A percentile compares a stretch with the other conserved stretches of the same genome.
Evolutionary conservation across 1,284 basidiomycete genomes (phyloP).

Genomic region (Austroboletus novae-zelandiae): DNA sequence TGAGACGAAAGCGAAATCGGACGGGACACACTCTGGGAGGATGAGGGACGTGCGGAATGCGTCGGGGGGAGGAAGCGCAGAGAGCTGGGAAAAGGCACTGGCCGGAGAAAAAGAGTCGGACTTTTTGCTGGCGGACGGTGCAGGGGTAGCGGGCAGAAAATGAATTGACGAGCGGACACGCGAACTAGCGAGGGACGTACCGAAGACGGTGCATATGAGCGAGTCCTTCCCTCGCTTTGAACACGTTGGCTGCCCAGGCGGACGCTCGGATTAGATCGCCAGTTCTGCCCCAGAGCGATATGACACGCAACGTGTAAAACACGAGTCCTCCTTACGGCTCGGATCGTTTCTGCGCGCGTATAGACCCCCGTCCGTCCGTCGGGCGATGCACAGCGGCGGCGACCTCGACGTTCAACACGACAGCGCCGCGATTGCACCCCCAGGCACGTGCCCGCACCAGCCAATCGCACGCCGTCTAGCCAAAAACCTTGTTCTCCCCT

Average conservation of each 20-base stretch:
- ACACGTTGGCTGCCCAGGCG: conserved; percentile 53
- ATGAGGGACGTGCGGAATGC: conserved; percentile 82
- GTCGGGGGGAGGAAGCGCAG: conserved; percentile 60
- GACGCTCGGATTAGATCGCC: conserved; percentile 29
- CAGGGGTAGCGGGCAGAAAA: conserved; percentile 25
- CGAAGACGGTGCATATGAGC: conserved; percentile 75
- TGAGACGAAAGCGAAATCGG: conserved; percentile 10
- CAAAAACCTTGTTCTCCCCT: not conserved
- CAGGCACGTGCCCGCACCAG: conserved; percentile 7
- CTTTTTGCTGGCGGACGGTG: conserved; percentile 25
- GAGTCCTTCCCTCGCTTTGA: conserved; percentile 52
- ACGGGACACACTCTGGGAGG: conserved; percentile 67
- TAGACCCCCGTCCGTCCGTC: not conserved
- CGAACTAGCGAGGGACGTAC: conserved; percentile 49
- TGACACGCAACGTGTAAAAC: conserved; percentile 68
- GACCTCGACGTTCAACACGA: conserved; percentile 5
- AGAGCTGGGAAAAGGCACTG: conserved; percentile 32
- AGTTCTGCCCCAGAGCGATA: conserved; percentile 32
- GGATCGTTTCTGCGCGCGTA: not conserved
- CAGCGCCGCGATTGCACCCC: conserved; percentile 1
- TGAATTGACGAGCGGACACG: conserved; percentile 33
- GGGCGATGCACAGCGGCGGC: not conserved
- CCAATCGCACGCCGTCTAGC: not conserved
- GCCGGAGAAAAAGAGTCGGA: conserved; percentile 19
- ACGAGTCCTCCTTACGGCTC: conserved; percentile 51